Evolutionary conservation across 371 early-diverging fungal species (phyloP), one percentile per base, ranked within the genome.

Genomic region (Mucor circinelloides): DNA sequence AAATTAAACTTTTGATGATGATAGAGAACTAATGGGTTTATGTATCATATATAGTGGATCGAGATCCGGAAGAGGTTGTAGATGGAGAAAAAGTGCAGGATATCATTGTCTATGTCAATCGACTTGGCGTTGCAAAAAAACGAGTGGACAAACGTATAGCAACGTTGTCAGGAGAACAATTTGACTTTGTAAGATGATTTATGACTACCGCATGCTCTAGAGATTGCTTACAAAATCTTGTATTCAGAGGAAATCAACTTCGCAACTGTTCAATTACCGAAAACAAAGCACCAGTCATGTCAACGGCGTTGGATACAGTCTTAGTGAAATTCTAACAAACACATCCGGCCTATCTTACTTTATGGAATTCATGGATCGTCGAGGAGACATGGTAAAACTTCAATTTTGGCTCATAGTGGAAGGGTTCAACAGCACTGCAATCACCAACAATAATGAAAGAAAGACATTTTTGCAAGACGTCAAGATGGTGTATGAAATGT

Each of bases 71-170:
- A 66, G 94, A 94, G 57, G 82, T 91, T 15, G 84, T 96, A 28
- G 87, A 95, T 62, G 95, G 95, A 6, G 86, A 89, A 74, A 87
- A 88, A 32, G 95, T 95, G n/a, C 75, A 86, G 42, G 92, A 93
- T 56, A 80, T 93, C 9, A 76, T 86, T 5, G 80, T 85, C 0
- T 94, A 93, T 67, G 75, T 95, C 44, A 93, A 91, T 64, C 80
- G 89, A 3, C 84, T 96, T 12, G 80, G 87, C 23, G 73, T 85
- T n/a, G 94, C 95, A 6, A 89, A 86, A 69, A 86, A 85, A 61
- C 78, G 85, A 61, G 87, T 90, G 0, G 96, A 96, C 72, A 91
- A 89, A 62, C 80, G 91, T 21, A 89, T 95, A 34, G 82, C 82
- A 25, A 66, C 75, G 2, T 75, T 95, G 21, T 84, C 86, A 9